These are phyloP conservation scores for Xanthoceras sorbifolium DNA, from an alignment of 345 rosid genomes.

Conservation along the genomic window DNA sequence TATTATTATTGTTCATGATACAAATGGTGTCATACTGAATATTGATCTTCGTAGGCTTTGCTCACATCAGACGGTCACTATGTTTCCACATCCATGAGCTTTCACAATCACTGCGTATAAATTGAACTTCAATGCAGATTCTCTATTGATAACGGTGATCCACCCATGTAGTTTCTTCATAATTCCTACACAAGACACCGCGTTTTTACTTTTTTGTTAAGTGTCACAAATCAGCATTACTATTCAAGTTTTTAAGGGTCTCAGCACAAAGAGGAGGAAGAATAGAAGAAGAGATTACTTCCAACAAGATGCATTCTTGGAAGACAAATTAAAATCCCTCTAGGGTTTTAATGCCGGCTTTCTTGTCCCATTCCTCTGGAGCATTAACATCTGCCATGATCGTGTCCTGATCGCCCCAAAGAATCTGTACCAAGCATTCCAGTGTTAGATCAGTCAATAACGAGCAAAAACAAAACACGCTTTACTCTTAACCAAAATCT, in stretches of 20 bases:
- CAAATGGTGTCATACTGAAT: background rate
- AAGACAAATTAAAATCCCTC: slow-evolving; percentile 35
- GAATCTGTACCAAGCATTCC: slow-evolving; percentile 47
- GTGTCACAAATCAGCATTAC: background rate
- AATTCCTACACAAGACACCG: background rate
- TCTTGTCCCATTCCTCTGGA: slow-evolving; percentile 73
- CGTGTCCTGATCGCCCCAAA: slow-evolving; percentile 80
- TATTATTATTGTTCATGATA: background rate
- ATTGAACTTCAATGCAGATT: background rate
- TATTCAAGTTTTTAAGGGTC: background rate
- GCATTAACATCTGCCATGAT: slow-evolving; percentile 61
- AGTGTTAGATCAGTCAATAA: background rate
- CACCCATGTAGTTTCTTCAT: background rate
- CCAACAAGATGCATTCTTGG: slow-evolving; percentile 16
- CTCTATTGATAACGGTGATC: background rate
- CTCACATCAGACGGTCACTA: background rate
- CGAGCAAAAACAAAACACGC: background rate
- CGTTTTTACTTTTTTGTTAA: background rate
- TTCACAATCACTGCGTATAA: background rate
- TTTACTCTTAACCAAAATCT: background rate
- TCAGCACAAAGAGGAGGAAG: background rate
- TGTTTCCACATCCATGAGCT: background rate
- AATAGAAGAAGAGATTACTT: slow-evolving; percentile 24
- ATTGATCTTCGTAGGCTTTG: background rate
- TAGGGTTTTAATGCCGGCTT: slow-evolving; percentile 54